Base-by-base conservation (phyloP, 805 yeast species). In the Yarrowia sp. region DNA sequence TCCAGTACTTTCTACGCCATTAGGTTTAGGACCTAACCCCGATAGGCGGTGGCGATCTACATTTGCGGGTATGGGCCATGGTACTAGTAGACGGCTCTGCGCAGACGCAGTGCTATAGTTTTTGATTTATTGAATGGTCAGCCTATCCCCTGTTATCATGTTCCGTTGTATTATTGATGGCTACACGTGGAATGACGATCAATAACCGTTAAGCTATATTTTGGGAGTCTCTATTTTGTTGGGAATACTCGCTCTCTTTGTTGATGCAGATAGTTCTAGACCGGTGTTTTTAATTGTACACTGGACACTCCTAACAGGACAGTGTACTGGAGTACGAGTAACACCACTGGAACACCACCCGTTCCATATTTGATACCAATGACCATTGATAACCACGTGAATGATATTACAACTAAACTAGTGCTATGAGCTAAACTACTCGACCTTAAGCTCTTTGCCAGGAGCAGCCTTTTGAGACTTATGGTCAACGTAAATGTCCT, bases 21-120 rank as follows among this genome's bases (percentile, higher is more conserved):
- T 32, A 54, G 35, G 61, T 54, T 54, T 54, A 7, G 35, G 22
- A 22, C 58, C 58, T 51, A 51, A 51, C 58, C 58, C 58, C 58
- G 58, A 51, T 51, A 51, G 58, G 58, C 58, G 61, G 61, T 54
- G 61, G 61, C 61, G 61, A 51, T 33, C 21, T 33, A 24, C 22
- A 35, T 14, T 32, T 12, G n/a, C 5, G 17, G 43, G 26, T 19
- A 21, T 6, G 38, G 36, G 36, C 28, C 28, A 22, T n/a, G 21
- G 17, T 7, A 11, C 30, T 52, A 19, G 21, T 33, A 38, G 33
- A 7, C 3, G 38, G 16, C 16, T 4, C 16, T 22, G 32, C 3
- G n/a, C n/a, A 26, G 21, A 24, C 10, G 49, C 1, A n/a, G 8
- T 16, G 32, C 28, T 41, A 22, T 41, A 41, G 14, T 1, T 12